Evolutionary conservation across 176 grass and related monocot species (phyloP).

Genomic region (Dactylis glomerata): DNA sequence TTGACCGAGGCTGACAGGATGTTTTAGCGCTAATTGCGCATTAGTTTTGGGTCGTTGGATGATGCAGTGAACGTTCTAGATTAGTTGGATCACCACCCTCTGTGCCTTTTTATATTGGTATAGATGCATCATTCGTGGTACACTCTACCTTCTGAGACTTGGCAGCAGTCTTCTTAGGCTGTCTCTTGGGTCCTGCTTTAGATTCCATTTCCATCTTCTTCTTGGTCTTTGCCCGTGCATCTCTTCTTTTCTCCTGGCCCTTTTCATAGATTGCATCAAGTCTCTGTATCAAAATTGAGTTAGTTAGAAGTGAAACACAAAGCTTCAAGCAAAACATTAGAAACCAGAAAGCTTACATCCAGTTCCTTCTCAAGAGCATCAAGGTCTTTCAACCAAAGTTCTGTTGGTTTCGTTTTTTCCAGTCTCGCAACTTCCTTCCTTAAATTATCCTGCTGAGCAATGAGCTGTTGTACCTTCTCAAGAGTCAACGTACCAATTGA

Average conservation of each 20-base stretch:
- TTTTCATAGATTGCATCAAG: constrained; percentile 38
- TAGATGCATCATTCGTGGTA: neutral
- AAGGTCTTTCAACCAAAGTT: constrained; percentile 80
- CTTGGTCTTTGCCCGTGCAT: constrained; percentile 9
- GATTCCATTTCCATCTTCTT: neutral
- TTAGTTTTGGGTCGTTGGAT: too few species aligned
- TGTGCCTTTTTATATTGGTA: too few species aligned
- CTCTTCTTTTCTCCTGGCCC: constrained; percentile 18
- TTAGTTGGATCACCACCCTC: too few species aligned
- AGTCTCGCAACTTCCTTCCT: constrained; percentile 45
- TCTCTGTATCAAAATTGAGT: constrained; percentile 32
- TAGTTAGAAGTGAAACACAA: constrained; percentile 5
- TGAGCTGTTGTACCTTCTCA: constrained; percentile 65
- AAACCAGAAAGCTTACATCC: constrained; percentile 48
- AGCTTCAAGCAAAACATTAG: neutral
- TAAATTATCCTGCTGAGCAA: constrained; percentile 46
- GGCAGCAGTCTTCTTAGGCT: constrained; percentile 41
- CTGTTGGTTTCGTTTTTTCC: constrained; percentile 30
- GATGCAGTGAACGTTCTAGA: too few species aligned
- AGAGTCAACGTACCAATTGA: constrained; percentile 72
- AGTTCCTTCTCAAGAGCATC: constrained; percentile 74
- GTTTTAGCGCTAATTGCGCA: too few species aligned
- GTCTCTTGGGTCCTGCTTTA: constrained; percentile 31
- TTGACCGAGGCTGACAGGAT: too few species aligned
- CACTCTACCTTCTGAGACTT: constrained; percentile 25